Percentiles rank a stretch among this genome's conserved stretches.
Conservation (phyloP, 139 green algal genomes). For the Picochlorum sp. region DNA sequence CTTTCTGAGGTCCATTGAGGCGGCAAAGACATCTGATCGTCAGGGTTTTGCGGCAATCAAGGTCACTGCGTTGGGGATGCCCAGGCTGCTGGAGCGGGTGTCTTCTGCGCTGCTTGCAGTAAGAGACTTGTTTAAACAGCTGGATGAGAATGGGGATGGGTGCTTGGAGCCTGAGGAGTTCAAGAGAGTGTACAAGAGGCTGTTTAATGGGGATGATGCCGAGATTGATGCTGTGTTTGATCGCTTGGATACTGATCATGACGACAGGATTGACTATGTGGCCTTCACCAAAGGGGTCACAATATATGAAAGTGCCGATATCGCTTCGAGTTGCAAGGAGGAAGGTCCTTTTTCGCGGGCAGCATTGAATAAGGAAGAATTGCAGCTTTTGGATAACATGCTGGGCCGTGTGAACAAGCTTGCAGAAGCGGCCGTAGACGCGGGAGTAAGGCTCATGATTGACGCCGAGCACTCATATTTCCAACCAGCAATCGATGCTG, state of each 20-base stretch:
- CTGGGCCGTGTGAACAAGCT: constrained; percentile 44
- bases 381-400: constrained; percentile 54
- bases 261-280: constrained; percentile 9
- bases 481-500: constrained; percentile 78
- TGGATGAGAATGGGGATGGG: constrained; percentile 53
- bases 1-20: constrained; percentile 55
- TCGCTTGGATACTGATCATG: constrained; percentile 19
- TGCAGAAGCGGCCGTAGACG: constrained; percentile 20
- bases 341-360: constrained; percentile 28
- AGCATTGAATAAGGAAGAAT: constrained; percentile 44
- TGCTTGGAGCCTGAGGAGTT: constrained; percentile 34
- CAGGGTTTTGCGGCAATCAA: constrained; percentile 76
- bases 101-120: constrained; percentile 38
- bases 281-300: constrained; percentile 2
- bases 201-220: constrained; percentile 22
- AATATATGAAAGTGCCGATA: constrained; percentile 10
- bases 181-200: constrained; percentile 18
- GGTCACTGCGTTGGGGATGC: constrained; percentile 76
- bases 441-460: constrained; percentile 62
- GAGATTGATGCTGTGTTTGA: constrained; percentile 23
- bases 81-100: constrained; percentile 61
- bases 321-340: constrained; percentile 37
- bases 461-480: constrained; percentile 86
- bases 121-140: constrained; percentile 45
- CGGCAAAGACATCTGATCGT: constrained; percentile 31